Conservation (phyloP, 2,329 filamentous ascomycete genomes). For the Hymenoscyphus repandus region DNA sequence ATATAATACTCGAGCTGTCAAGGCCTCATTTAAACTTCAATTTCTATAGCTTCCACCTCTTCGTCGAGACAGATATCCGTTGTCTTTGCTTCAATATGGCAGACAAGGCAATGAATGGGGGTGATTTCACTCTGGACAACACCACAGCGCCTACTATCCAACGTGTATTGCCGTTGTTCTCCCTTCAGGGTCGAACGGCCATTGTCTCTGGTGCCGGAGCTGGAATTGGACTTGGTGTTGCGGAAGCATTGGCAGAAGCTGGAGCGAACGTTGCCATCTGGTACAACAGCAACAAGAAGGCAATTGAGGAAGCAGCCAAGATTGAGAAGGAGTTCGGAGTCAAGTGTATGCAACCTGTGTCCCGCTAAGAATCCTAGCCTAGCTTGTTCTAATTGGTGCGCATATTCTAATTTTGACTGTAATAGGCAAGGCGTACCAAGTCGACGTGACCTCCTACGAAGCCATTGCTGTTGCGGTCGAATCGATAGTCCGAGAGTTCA, state of each 20-base stretch:
- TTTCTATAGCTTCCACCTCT: neutral
- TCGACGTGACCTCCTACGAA: constrained; percentile 52
- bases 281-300: constrained; percentile 62
- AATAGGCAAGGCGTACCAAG: constrained; percentile 55
- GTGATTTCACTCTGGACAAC: constrained; percentile 53
- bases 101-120: constrained; percentile 24
- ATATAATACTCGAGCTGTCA: neutral
- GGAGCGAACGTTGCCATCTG: constrained; percentile 45
- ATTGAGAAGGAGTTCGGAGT: constrained; percentile 63
- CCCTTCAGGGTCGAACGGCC: constrained; percentile 49
- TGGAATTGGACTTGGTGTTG: constrained; percentile 43
- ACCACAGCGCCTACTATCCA: constrained; percentile 40
- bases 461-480: constrained; percentile 37
- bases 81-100: constrained; percentile 11
- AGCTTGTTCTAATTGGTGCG: constrained; percentile 3
- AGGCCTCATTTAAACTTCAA: neutral
- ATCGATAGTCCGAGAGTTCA: constrained; percentile 55
- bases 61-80: neutral
- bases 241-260: constrained; percentile 38
- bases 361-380: neutral
- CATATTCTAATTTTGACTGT: constrained; percentile 1
- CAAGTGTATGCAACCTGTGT: constrained; percentile 43
- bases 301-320: constrained; percentile 53
- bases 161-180: constrained; percentile 57
- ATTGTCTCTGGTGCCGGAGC: constrained; percentile 42